Evolutionary conservation across 768 basidiomycete genomes (phyloP).

Genomic region (Tylopilus sp.): DNA sequence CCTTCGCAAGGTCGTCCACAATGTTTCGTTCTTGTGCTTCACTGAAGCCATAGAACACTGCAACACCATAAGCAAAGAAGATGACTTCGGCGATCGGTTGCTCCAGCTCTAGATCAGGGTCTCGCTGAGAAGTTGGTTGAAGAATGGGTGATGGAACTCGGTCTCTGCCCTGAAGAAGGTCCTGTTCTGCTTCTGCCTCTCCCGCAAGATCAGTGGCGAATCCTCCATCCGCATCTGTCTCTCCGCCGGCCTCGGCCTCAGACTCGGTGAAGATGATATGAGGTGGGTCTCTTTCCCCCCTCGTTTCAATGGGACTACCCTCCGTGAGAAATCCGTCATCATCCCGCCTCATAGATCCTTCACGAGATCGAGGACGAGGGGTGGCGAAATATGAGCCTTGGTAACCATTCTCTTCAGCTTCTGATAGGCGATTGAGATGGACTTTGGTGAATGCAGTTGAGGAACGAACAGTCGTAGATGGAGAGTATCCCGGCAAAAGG

Average conservation of each 20-base stretch:
- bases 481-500: conserved; percentile 86
- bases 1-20: conserved; percentile 76
- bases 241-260: conserved; percentile 4
- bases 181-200: conserved; percentile 15
- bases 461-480: conserved; percentile 81
- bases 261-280: conserved; percentile 3
- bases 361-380: conserved; percentile 16
- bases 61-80: conserved; percentile 86
- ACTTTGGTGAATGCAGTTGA: conserved; percentile 63
- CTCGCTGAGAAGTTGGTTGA: background rate
- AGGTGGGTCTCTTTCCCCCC: background rate
- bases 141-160: conserved; percentile 2
- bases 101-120: conserved; percentile 10
- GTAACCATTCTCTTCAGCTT: conserved; percentile 89
- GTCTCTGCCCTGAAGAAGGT: background rate
- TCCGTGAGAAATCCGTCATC: conserved; percentile 26
- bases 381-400: conserved; percentile 76
- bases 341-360: conserved; percentile 13
- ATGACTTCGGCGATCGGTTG: conserved; percentile 68
- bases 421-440: conserved; percentile 65
- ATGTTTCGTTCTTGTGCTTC: conserved; percentile 80
- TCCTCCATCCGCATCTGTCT: conserved; percentile 12
- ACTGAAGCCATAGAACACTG: conserved; percentile 85
- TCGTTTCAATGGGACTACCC: conserved; percentile 15
- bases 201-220: conserved; percentile 12